A percentile compares a stretch with the other conserved stretches of the same genome.
Conservation (phyloP, 1,284 basidiomycete species). For the Rhodotorula sp. region DNA sequence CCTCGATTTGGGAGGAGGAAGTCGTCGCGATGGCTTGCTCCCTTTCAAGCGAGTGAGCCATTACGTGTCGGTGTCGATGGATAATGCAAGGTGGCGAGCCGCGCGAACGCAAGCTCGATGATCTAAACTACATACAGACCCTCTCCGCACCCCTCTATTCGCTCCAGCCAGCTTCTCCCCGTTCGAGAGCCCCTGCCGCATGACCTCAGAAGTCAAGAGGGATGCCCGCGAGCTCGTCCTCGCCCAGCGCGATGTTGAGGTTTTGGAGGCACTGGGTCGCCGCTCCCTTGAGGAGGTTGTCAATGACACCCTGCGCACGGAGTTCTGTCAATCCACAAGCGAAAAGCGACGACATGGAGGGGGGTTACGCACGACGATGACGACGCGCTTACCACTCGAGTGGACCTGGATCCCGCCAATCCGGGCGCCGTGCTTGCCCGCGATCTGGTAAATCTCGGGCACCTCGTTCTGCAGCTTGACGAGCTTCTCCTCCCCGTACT, state of each 20-base stretch:
- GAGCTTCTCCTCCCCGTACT: conserved; percentile 73
- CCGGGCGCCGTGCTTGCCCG: conserved; percentile 80
- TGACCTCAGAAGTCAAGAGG: conserved; percentile 29
- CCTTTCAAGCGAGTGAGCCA: too few relatives aligned
- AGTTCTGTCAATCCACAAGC: background rate
- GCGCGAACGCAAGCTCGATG: too few relatives aligned
- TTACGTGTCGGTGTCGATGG: too few relatives aligned
- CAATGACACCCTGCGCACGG: conserved; percentile 70
- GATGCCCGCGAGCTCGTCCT: conserved; percentile 56
- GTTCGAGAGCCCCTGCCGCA: too few relatives aligned
- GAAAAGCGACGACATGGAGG: background rate
- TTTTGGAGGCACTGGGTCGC: conserved; percentile 98
- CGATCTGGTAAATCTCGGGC: conserved; percentile 73
- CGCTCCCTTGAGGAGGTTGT: conserved; percentile 95
- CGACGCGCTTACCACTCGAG: conserved; percentile 79
- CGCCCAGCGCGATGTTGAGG: conserved; percentile 88
- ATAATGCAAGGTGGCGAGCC: too few relatives aligned
- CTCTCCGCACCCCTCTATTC: too few relatives aligned
- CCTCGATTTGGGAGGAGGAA: too few relatives aligned
- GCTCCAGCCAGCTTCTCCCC: too few relatives aligned
- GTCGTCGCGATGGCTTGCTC: too few relatives aligned
- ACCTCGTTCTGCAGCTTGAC: conserved; percentile 66
- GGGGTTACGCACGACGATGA: conserved; percentile 80
- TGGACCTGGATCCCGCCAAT: conserved; percentile 95
- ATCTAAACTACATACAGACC: too few relatives aligned